Evolutionary conservation across 306 rosid species (phyloP).

Genomic region (Senna siamea): DNA sequence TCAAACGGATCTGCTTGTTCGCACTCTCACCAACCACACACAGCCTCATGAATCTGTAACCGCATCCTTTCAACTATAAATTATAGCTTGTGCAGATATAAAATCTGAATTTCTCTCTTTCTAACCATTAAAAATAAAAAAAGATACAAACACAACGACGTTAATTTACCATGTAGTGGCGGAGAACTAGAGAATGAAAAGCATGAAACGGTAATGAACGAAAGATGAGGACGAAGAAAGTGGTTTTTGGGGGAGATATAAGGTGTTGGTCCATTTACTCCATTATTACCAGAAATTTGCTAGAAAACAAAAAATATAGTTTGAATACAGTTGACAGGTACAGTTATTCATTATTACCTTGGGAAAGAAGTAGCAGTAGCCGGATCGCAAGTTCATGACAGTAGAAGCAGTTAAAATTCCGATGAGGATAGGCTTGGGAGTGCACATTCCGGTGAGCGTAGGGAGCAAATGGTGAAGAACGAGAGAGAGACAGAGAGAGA

Average conservation of each 20-base stretch:
- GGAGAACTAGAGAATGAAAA: not conserved
- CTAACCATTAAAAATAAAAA: not conserved
- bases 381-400: slow-evolving; percentile 31
- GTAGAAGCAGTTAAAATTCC: slow-evolving; percentile 19
- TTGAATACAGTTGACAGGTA: not conserved
- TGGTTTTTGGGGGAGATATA: not conserved
- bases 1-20: slow-evolving; percentile 32
- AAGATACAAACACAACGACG: too few species aligned
- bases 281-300: too few species aligned
- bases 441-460: slow-evolving; percentile 21
- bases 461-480: not conserved
- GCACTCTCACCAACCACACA: not conserved
- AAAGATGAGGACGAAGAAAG: too few species aligned
- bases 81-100: not conserved
- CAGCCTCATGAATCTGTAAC: not conserved
- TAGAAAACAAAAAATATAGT: slow-evolving; percentile 15
- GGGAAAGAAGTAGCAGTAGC: slow-evolving; percentile 5
- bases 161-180: too few species aligned
- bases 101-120: not conserved
- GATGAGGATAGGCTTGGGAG: slow-evolving; percentile 27
- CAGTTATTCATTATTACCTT: slow-evolving; percentile 27
- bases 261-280: too few species aligned
- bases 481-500: not conserved
- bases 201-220: too few species aligned
- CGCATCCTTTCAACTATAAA: not conserved